Evolutionary conservation across 2,329 filamentous ascomycete species (phyloP).

Genomic region (Bipolaris zeicola): DNA sequence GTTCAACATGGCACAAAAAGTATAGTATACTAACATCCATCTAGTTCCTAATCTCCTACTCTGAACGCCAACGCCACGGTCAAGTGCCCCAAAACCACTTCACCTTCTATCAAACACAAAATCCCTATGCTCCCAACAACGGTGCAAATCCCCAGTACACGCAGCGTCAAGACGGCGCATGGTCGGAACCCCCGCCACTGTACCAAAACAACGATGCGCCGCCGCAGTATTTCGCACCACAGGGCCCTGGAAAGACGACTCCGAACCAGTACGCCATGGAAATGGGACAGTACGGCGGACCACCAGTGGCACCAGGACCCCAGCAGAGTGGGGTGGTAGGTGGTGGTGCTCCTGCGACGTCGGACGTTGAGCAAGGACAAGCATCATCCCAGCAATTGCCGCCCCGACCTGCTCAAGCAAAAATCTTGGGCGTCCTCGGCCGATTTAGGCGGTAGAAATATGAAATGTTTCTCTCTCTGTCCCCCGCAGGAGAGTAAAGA

Average conservation of each 20-base stretch:
- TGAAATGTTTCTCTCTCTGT: too few species aligned
- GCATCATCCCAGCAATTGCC: conserved; percentile 25
- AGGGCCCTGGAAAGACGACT: conserved; percentile 37
- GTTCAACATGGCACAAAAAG: not conserved
- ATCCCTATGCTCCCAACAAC: conserved; percentile 18
- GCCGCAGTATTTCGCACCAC: conserved; percentile 42
- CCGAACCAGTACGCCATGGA: conserved; percentile 35
- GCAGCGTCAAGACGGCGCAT: conserved; percentile 37
- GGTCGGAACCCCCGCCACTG: conserved; percentile 41
- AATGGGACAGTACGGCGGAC: conserved; percentile 34
- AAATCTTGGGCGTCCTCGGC: conserved; percentile 34
- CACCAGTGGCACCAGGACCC: conserved; percentile 6
- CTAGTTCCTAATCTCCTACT: conserved; percentile 52
- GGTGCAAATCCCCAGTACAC: conserved; percentile 22
- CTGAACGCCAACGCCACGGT: conserved; percentile 43
- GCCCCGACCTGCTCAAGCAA: conserved; percentile 40
- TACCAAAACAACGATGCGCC: conserved; percentile 44
- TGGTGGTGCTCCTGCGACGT: not conserved
- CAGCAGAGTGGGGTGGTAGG: conserved; percentile 43
- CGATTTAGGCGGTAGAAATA: conserved; percentile 33
- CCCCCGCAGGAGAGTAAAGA: not conserved
- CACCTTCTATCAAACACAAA: conserved; percentile 45
- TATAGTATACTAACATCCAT: not conserved
- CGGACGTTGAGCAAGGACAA: conserved; percentile 24
- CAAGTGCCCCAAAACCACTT: conserved; percentile 46